Conservation (phyloP, 768 basidiomycete genomes). For the Leccinum subgranulosum region DNA sequence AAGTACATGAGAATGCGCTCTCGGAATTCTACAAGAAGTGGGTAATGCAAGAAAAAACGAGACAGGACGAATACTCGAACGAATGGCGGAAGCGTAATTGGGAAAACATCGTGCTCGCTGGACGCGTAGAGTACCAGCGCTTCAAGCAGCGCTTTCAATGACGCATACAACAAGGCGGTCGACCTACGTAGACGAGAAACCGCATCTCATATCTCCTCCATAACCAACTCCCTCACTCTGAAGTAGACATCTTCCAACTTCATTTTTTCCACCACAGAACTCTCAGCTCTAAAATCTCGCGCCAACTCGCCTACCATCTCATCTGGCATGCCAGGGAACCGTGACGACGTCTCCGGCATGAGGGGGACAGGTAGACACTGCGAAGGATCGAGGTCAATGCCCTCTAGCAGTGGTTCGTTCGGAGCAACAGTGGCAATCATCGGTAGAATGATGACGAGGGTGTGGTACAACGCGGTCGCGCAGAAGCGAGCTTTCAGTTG, state of each 20-base stretch:
- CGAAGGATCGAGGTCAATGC: slow-evolving; percentile 53
- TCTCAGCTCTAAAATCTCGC: slow-evolving; percentile 61
- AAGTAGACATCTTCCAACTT: slow-evolving; percentile 57
- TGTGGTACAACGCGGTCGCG: slow-evolving; percentile 70
- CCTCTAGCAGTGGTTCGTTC: slow-evolving; percentile 40
- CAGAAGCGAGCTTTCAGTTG: slow-evolving; percentile 71
- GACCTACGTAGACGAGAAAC: slow-evolving; percentile 1
- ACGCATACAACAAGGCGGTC: neutral
- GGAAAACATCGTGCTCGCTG: slow-evolving; percentile 53
- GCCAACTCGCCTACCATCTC: slow-evolving; percentile 61
- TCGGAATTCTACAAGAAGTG: slow-evolving; percentile 73
- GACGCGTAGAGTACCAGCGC: slow-evolving; percentile 51
- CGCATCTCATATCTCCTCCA: slow-evolving; percentile 41
- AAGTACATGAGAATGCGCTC: slow-evolving; percentile 65
- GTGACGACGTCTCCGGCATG: slow-evolving; percentile 56
- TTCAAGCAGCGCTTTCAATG: slow-evolving; percentile 33
- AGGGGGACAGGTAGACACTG: slow-evolving; percentile 60
- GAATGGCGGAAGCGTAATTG: slow-evolving; percentile 68
- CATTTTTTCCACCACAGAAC: slow-evolving; percentile 53
- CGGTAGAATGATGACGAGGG: slow-evolving; percentile 49
- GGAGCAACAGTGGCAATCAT: slow-evolving; percentile 22
- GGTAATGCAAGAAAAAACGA: slow-evolving; percentile 63
- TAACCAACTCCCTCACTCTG: slow-evolving; percentile 61
- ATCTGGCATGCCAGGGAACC: slow-evolving; percentile 70
- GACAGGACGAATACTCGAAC: slow-evolving; percentile 56